A percentile compares a stretch with the other conserved stretches of the same genome.
Evolutionary conservation across 352 stramenopile species (phyloP).

Genomic region (Globisporangium yorkense): DNA sequence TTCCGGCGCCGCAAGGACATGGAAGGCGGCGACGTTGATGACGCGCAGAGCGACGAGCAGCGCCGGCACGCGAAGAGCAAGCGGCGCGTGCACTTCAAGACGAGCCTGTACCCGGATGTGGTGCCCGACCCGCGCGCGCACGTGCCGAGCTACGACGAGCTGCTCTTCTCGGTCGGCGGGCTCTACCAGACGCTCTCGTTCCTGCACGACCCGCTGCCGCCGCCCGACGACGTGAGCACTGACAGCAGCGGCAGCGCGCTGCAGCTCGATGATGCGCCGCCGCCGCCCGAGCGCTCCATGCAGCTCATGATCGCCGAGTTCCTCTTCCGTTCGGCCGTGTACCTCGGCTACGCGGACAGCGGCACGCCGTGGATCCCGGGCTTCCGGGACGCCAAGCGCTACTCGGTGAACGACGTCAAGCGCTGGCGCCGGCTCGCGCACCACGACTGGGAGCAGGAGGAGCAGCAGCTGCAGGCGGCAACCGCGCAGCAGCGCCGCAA

Average conservation of each 20-base stretch:
- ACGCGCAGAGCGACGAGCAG: neutral
- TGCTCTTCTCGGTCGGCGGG: slow-evolving; percentile 50
- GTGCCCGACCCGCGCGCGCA: slow-evolving; percentile 18
- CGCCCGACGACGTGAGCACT: slow-evolving; percentile 19
- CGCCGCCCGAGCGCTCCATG: slow-evolving; percentile 51
- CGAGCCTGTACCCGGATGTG: slow-evolving; percentile 31
- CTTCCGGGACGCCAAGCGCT: slow-evolving; percentile 62
- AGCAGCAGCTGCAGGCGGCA: slow-evolving; percentile 27
- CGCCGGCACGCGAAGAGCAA: neutral
- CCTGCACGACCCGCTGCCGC: slow-evolving; percentile 28
- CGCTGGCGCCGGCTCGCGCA: slow-evolving; percentile 67
- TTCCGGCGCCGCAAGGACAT: slow-evolving; percentile 10
- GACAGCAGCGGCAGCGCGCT: slow-evolving; percentile 18
- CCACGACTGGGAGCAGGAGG: slow-evolving; percentile 57
- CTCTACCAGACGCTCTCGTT: slow-evolving; percentile 53
- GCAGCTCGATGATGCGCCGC: slow-evolving; percentile 17
- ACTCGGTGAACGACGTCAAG: slow-evolving; percentile 71
- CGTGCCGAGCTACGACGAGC: slow-evolving; percentile 48
- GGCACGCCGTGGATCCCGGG: slow-evolving; percentile 50
- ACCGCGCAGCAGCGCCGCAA: neutral
- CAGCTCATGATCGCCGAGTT: slow-evolving; percentile 80
- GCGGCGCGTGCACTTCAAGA: slow-evolving; percentile 48
- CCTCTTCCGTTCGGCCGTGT: slow-evolving; percentile 63
- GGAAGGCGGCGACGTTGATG: neutral
- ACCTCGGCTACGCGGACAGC: slow-evolving; percentile 43